Evolutionary conservation across 495 filamentous ascomycete genomes (phyloP), one percentile per base, ranked within the genome.

Genomic region (Astrothelium subdiscretum): DNA sequence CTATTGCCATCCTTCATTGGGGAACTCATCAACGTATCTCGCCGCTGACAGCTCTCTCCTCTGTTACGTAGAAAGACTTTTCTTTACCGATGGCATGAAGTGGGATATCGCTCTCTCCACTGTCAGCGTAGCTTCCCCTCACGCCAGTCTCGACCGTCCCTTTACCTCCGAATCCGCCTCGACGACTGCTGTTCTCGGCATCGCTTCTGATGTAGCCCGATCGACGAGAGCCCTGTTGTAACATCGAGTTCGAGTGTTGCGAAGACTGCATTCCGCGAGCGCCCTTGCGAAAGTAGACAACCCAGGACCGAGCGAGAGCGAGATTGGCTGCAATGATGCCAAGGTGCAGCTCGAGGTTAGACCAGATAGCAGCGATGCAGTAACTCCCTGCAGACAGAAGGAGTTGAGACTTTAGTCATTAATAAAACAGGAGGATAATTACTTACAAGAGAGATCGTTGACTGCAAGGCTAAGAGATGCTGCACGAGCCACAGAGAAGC

Each of bases 271-370:
- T 15, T 54, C 48, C 48, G 15, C 48, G 48, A 5, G 48, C 48
- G 22, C 48, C 48, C 11, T 54, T 54, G 48, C 20, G n/a, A 58
- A 71, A 71, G 61, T 68, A 67, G 11, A 59, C 48, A 59, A 65
- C 68, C 18, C 69, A 61, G 18, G 67, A 69, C 11, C 64, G 63
- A 6, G 63, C 63, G 15, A 67, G 63, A 2, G 69, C 65, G 8
- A 66, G 42, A 35, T 71, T 71, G 44, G 70, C 66, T 20, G 66
- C 68, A 44, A 67, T 72, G 48, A 70, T 66, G 60, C 68, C 70
- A 20, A 72, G 48, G 54, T 67, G 64, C 0, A 72, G 60, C 43
- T 72, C 70, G 24, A 62, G 57, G 48, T 70, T 72, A 29, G 68
- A 64, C 68, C 68, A 67, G 54, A 71, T 71, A n/a, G 69, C 65